These are phyloP conservation scores for Hericium erinaceus DNA, from an alignment of 768 basidiomycete species.

Conservation along the genomic window DNA sequence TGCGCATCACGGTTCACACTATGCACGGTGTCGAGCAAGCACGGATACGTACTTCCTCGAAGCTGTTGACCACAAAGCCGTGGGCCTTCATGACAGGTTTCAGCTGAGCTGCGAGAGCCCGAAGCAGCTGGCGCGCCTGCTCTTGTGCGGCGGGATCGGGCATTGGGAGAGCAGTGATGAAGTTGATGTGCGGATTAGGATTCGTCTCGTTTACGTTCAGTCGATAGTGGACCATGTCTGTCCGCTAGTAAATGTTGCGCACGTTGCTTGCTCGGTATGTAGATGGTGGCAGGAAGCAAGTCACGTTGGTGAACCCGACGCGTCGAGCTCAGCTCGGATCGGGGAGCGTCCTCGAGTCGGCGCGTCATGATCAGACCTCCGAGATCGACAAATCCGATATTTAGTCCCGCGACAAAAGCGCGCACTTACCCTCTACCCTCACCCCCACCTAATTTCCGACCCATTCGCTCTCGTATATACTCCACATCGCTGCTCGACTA, in stretches of 20 bases:
- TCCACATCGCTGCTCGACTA: not conserved
- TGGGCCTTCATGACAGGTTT: slow-evolving; percentile 75
- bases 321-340: not conserved
- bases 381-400: not conserved
- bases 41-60: slow-evolving; percentile 60
- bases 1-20: slow-evolving; percentile 19
- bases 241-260: not conserved
- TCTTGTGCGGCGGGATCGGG: slow-evolving; percentile 38
- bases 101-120: slow-evolving; percentile 77
- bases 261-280: too few species aligned
- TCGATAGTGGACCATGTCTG: slow-evolving; percentile 61
- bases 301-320: not conserved
- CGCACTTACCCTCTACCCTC: not conserved
- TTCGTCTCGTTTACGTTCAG: slow-evolving; percentile 61
- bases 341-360: not conserved
- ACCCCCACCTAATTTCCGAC: slow-evolving; percentile 7
- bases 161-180: slow-evolving; percentile 51
- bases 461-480: not conserved
- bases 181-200: slow-evolving; percentile 73
- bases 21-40: not conserved
- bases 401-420: not conserved
- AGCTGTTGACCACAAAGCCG: slow-evolving; percentile 65
- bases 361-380: not conserved
- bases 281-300: not conserved
- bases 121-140: slow-evolving; percentile 60